A percentile compares a stretch with the other conserved stretches of the same genome.
Conservation (phyloP, 2,329 filamentous ascomycete genomes). For the Aspergillus sp. region DNA sequence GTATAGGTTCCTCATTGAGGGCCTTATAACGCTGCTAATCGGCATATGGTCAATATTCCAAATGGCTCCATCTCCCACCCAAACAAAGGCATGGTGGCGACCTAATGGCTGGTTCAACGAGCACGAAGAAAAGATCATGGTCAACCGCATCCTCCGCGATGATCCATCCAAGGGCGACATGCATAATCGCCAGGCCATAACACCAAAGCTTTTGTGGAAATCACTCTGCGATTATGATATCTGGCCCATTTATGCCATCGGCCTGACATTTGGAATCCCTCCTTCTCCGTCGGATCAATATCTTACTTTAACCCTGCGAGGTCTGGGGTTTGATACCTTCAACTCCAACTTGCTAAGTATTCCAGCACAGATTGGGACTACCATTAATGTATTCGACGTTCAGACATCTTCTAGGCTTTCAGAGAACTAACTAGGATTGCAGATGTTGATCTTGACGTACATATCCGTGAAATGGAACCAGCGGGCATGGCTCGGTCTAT, state of each 20-base stretch:
- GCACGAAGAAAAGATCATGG: constrained; percentile 55
- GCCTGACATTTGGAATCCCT: constrained; percentile 54
- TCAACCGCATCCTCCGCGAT: constrained; percentile 44
- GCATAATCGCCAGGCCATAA: constrained; percentile 35
- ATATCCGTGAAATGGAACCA: constrained; percentile 45
- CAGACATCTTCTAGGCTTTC: neutral
- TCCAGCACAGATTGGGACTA: constrained; percentile 53
- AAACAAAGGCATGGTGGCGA: constrained; percentile 56
- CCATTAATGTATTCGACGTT: constrained; percentile 54
- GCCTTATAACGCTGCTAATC: constrained; percentile 43
- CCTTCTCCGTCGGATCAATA: constrained; percentile 35
- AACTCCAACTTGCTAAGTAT: constrained; percentile 60
- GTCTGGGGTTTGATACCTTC: constrained; percentile 53
- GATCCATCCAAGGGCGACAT: constrained; percentile 43
- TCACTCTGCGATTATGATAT: constrained; percentile 48
- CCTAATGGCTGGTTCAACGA: constrained; percentile 64
- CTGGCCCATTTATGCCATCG: constrained; percentile 55
- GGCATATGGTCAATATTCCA: constrained; percentile 43
- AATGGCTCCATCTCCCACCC: constrained; percentile 38
- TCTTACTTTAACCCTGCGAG: constrained; percentile 37
- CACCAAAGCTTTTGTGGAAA: constrained; percentile 37
- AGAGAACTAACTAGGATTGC: neutral
- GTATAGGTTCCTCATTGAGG: constrained; percentile 42
- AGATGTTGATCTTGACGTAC: constrained; percentile 3
- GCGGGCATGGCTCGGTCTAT: constrained; percentile 50